Base-by-base conservation (phyloP, 345 rosid species). In the Gossypium ekmanianum region DNA sequence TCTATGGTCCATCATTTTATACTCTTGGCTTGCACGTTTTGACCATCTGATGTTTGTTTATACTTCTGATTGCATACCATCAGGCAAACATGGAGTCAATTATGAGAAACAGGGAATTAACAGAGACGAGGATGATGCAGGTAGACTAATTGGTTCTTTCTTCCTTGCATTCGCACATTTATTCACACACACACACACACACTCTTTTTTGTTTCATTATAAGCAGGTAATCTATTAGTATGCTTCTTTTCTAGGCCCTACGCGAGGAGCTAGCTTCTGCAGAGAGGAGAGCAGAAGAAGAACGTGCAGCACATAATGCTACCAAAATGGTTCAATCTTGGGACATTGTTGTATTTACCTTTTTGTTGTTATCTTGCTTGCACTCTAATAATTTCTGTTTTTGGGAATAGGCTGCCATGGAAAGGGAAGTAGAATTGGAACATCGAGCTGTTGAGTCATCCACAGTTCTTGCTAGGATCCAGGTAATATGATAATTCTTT, bases 91-190 rank as follows among this genome's bases (percentile, higher is more conserved):
- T 92, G 95, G 97, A 96, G 71, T 87, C 99, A 75, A 85, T 93
- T 26, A 87, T 96, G 97, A 88, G 99, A 85, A 96, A 90, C 77
- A 89, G 99, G 84, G 99, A 96, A 80, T 73, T 96, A 62, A 88
- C 97, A 26, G 99, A 96, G 90, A 96, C 99, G 12, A 90, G 97
- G 85, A 93, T 96, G 98, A 89, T 96, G 94, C 99, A 96, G 97
- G 99, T 96, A 84, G 59, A 74, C 54, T 71, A 45, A 72, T 68
- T 69, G 56, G 44, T 56, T 69, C 61, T 79, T 61, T 56, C 39
- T 68, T 80, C 27, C 66, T 39, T 9, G 45, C 47, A 50, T 18
- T 3, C 1, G n/a, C 29, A 50, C 4, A 22, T 69, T 22, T 17
- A 50, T 26, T 48, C 43, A 69, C 58, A 27, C 41, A 34, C 39